These are phyloP conservation scores for Knufia fluminis DNA, from an alignment of 2,329 filamentous ascomycete genomes.

Conservation along the genomic window DNA sequence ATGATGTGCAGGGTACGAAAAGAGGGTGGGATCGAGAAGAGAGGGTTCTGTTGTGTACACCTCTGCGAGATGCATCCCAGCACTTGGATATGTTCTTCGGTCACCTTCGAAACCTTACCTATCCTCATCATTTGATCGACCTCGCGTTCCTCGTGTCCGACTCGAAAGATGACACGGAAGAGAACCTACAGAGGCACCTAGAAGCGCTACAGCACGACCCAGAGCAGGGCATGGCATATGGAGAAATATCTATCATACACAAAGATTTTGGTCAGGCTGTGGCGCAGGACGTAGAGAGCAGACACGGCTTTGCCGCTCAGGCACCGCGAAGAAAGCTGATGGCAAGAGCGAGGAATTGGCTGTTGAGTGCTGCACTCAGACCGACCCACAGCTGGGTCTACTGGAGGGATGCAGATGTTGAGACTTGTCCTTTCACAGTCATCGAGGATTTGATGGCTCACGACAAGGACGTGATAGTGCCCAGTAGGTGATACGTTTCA, in stretches of 20 bases:
- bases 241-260: slow-evolving; percentile 94
- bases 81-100: slow-evolving; percentile 98
- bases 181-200: slow-evolving; percentile 64
- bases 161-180: slow-evolving; percentile 83
- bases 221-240: slow-evolving; percentile 74
- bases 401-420: slow-evolving; percentile 97
- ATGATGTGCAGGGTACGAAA: slow-evolving; percentile 80
- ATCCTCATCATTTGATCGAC: slow-evolving; percentile 92
- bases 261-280: slow-evolving; percentile 99
- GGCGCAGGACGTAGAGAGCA: slow-evolving; percentile 92
- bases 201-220: slow-evolving; percentile 69
- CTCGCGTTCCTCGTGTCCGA: slow-evolving; percentile 95
- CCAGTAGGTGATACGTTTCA: slow-evolving; percentile 58
- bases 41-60: slow-evolving; percentile 87
- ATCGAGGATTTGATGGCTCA: slow-evolving; percentile 97
- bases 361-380: slow-evolving; percentile 81
- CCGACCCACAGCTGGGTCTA: slow-evolving; percentile 99
- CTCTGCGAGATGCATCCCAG: slow-evolving; percentile 80
- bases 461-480: slow-evolving; percentile 97
- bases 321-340: slow-evolving; percentile 89
- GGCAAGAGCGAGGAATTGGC: slow-evolving; percentile 96
- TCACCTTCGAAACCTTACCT: slow-evolving; percentile 93
- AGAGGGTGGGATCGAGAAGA: slow-evolving; percentile 95
- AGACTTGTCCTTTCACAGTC: slow-evolving; percentile 94
- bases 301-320: slow-evolving; percentile 94